These are phyloP conservation scores for Sarcodon aspratus DNA, from an alignment of 768 basidiomycete genomes.

Conservation along the genomic window DNA sequence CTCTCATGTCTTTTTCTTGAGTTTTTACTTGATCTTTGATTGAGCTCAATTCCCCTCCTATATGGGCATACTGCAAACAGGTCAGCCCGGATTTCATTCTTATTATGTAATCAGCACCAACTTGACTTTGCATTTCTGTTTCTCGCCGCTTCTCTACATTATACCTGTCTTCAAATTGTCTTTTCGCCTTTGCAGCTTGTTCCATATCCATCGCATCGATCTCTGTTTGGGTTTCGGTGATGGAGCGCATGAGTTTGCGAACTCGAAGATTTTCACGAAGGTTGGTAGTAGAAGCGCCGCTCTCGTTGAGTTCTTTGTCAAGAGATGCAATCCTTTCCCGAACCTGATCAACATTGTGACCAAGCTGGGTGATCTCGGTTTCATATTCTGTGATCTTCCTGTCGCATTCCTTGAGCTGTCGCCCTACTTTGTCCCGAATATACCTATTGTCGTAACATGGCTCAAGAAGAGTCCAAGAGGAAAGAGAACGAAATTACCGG, in stretches of 20 bases:
- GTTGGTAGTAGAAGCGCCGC: slow-evolving; percentile 57
- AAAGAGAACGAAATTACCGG: slow-evolving; percentile 29
- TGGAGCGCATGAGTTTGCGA: slow-evolving; percentile 54
- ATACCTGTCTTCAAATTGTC: slow-evolving; percentile 79
- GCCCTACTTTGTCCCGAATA: slow-evolving; percentile 53
- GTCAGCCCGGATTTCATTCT: background rate
- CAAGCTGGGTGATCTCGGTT: slow-evolving; percentile 30
- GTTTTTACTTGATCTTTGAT: slow-evolving; percentile 54
- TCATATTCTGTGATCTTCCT: slow-evolving; percentile 39
- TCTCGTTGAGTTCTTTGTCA: slow-evolving; percentile 71
- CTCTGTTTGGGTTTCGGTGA: slow-evolving; percentile 53
- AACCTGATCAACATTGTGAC: slow-evolving; percentile 26
- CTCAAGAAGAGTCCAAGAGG: background rate
- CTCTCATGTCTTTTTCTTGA: slow-evolving; percentile 60
- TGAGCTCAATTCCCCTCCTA: slow-evolving; percentile 76
- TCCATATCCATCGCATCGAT: slow-evolving; percentile 77
- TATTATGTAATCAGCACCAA: slow-evolving; percentile 17
- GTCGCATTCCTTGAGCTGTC: slow-evolving; percentile 47
- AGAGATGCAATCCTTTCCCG: slow-evolving; percentile 40
- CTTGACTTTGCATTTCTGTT: slow-evolving; percentile 58
- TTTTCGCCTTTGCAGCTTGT: slow-evolving; percentile 70
- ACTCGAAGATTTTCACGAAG: slow-evolving; percentile 78
- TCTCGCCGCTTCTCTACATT: slow-evolving; percentile 60
- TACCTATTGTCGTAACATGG: slow-evolving; percentile 36
- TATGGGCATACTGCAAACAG: slow-evolving; percentile 52